Evolutionary conservation across 164 flowering plant species (phyloP).

Genomic region (Pachysandra terminalis): DNA sequence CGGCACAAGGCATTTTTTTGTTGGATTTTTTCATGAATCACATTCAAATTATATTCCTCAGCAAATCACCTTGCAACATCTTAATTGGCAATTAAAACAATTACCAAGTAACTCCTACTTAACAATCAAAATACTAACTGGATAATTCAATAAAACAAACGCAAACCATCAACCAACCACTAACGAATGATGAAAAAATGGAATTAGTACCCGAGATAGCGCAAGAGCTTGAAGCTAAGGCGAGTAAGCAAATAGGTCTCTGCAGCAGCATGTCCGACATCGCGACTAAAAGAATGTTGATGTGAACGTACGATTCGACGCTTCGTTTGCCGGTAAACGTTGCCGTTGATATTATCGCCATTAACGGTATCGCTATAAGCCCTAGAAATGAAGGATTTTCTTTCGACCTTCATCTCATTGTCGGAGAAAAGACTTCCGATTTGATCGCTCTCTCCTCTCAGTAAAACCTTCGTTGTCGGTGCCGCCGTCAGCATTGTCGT

Average conservation of each 20-base stretch:
- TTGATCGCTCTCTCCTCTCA: constrained; percentile 24
- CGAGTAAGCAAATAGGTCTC: constrained; percentile 64
- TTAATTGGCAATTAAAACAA: too few relatives aligned
- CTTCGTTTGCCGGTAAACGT: constrained; percentile 32
- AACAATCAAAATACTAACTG: too few relatives aligned
- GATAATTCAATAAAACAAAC: not conserved
- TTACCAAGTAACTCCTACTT: too few relatives aligned
- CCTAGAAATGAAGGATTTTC: constrained; percentile 38
- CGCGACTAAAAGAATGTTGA: constrained; percentile 34
- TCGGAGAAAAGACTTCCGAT: constrained; percentile 17
- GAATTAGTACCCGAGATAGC: constrained; percentile 63
- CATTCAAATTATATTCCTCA: too few relatives aligned
- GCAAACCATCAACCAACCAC: not conserved
- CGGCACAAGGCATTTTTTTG: too few relatives aligned
- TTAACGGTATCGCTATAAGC: constrained; percentile 21
- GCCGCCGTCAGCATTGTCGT: not conserved
- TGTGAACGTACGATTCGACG: constrained; percentile 29
- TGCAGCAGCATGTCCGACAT: constrained; percentile 56
- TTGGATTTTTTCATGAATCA: too few relatives aligned
- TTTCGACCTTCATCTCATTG: constrained; percentile 16
- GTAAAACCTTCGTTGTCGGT: constrained; percentile 12
- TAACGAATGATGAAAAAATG: too few relatives aligned
- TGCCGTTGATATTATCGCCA: not conserved
- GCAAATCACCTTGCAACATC: too few relatives aligned
- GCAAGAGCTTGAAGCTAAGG: constrained; percentile 48